Evolutionary conservation across 2,329 filamentous ascomycete genomes (phyloP), one percentile per base, ranked within the genome.

Genomic region (Dactylellina cionopaga): DNA sequence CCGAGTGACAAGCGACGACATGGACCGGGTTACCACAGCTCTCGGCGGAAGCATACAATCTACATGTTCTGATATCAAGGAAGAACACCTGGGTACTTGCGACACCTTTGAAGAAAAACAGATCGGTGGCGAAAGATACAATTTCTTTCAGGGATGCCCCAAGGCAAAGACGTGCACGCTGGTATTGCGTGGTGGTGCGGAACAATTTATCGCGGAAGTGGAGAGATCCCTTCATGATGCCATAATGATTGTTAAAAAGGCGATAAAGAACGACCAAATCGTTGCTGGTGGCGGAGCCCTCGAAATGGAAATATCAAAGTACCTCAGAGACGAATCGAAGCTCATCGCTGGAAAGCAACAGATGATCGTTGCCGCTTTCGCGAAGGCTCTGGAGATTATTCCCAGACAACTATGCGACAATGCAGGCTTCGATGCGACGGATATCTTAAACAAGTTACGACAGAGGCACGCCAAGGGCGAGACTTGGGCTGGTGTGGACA

Each of bases 181-280:
- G 17, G 89, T 99, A 39, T 89, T 99, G 75, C 91, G 95, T 79
- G 95, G 95, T 79, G 95, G 95, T 76, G 95, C 95, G 33, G 95
- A 99, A 84, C 95, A 99, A 81, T 99, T 99, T 83, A 99, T 99
- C 78, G 95, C 95, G 68, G 95, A 99, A 82, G 95, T 97, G 1
- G 95, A 99, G 85, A 91, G 95, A 75, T 96, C 92, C 80, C 87
- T 99, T 76, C 95, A 99, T 85, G 95, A 99, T 79, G 95, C 95
- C 77, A 98, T 99, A 82, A 99, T 99, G 95, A 96, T 99, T 79
- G 95, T 99, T 80, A 98, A 98, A 88, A 92, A 96, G 74, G 92
- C 95, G 25, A 92, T 98, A 82, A 92, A 92, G 84, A 96, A 98
- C 85, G 90, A 90, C 79, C 91, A 88, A 80, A 96, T 99, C 76